Percentiles rank a stretch among this genome's conserved stretches.
phyloP scores from a whole-genome alignment of 306 rosid genomes.

The Castanea crenata region DNA sequence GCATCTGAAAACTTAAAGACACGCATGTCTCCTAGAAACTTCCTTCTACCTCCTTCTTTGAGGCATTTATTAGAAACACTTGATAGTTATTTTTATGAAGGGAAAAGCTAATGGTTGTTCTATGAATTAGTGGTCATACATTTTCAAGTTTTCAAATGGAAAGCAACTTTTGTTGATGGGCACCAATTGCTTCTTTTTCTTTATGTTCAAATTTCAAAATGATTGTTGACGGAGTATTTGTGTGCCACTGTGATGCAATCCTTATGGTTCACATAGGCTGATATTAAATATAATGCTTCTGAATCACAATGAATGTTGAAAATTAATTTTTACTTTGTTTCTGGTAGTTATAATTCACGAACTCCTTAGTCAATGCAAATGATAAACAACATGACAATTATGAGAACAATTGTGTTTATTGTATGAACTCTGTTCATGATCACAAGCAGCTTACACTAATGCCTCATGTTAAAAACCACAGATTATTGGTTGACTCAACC shows the following conservation, averaged over 20 bases:
- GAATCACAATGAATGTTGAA: no score
- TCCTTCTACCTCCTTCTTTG: not conserved
- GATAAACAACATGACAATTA: not conserved
- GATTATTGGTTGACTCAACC: no score
- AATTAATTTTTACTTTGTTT: not conserved
- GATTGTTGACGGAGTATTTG: not conserved
- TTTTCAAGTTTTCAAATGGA: slow-evolving; percentile 1
- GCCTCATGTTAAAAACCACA: not conserved
- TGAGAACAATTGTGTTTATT: not conserved
- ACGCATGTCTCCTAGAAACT: not conserved
- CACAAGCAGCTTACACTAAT: not conserved
- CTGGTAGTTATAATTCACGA: not conserved
- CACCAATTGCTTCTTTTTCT: not conserved
- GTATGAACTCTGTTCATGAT: not conserved
- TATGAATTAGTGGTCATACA: not conserved
- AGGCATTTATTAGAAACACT: no score
- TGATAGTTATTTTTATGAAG: no score
- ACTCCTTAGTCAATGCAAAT: not conserved
- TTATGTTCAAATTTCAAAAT: not conserved
- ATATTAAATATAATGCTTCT: no score
- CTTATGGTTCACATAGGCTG: no score
- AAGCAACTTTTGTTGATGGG: not conserved
- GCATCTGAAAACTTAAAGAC: not conserved
- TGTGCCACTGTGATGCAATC: not conserved
- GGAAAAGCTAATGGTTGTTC: no score